Conservation (phyloP, 2,329 filamentous ascomycete species). For the Calonectria fujianensis region DNA sequence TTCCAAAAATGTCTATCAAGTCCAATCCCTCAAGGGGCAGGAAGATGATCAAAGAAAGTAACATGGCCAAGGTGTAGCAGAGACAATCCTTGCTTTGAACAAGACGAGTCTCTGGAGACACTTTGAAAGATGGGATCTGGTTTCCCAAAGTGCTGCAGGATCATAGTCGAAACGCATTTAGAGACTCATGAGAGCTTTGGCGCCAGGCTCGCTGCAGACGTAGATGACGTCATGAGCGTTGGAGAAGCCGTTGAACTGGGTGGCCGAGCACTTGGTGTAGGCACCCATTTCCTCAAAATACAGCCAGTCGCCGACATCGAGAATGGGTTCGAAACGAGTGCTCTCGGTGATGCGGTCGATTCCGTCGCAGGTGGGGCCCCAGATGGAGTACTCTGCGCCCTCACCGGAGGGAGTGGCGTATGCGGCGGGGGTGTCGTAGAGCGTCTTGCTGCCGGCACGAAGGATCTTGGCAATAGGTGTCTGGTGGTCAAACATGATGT, state of each 20-base stretch:
- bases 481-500: slow-evolving; percentile 99
- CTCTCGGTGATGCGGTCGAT: slow-evolving; percentile 95
- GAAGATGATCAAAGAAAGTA: slow-evolving; percentile 9
- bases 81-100: background rate
- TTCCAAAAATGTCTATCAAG: slow-evolving; percentile 14
- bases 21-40: background rate
- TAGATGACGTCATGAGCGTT: slow-evolving; percentile 96
- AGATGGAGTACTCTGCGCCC: slow-evolving; percentile 92
- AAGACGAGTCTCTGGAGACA: background rate
- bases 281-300: slow-evolving; percentile 99
- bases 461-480: slow-evolving; percentile 90
- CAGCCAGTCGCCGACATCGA: slow-evolving; percentile 97
- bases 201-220: slow-evolving; percentile 94
- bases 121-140: slow-evolving; percentile 8
- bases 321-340: slow-evolving; percentile 83
- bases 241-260: slow-evolving; percentile 97
- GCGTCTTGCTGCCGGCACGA: slow-evolving; percentile 73
- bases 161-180: slow-evolving; percentile 37
- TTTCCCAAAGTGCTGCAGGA: background rate
- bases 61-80: slow-evolving; percentile 1
- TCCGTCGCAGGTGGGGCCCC: slow-evolving; percentile 98
- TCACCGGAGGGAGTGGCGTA: slow-evolving; percentile 66
- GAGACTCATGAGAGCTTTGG: slow-evolving; percentile 78
- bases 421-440: slow-evolving; percentile 75
- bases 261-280: slow-evolving; percentile 98